Conservation (phyloP, 805 yeast species). For the Kodamaea neixiangensis region DNA sequence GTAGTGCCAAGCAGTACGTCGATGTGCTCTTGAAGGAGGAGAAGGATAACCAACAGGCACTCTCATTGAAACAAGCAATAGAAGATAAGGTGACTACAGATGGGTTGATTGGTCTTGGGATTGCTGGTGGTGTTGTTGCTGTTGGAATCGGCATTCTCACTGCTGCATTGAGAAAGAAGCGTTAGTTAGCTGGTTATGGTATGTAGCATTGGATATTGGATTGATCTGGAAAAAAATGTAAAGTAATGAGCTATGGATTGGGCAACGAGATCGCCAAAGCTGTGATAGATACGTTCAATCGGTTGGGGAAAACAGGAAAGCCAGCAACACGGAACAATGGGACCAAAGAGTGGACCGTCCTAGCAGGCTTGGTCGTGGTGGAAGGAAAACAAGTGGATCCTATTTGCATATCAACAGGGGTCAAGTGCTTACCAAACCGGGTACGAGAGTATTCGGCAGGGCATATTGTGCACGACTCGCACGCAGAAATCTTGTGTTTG, state of each 20-base stretch:
- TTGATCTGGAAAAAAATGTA: background rate
- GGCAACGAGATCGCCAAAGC: conserved; percentile 10
- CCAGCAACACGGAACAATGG: conserved; percentile 67
- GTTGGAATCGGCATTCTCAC: conserved; percentile 69
- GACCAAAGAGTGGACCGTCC: conserved; percentile 75
- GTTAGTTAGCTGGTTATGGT: conserved; percentile 1
- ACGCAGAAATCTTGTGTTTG: conserved; percentile 81
- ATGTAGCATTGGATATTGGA: background rate
- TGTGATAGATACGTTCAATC: conserved; percentile 31
- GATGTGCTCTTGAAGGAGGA: conserved; percentile 77
- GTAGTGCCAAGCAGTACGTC: conserved; percentile 81
- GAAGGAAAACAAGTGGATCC: conserved; percentile 28
- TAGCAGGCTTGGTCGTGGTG: conserved; percentile 68
- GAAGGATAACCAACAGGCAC: conserved; percentile 81
- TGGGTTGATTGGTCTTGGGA: conserved; percentile 84
- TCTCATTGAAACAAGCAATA: conserved; percentile 68
- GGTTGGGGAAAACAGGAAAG: conserved; percentile 48
- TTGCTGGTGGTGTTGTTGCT: conserved; percentile 84
- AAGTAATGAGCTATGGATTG: background rate
- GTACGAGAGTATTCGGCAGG: conserved; percentile 53
- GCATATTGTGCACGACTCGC: conserved; percentile 76
- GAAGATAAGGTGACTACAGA: conserved; percentile 85
- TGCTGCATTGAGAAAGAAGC: conserved; percentile 28
- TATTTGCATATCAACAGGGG: conserved; percentile 73
- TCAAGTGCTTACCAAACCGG: conserved; percentile 69